Percentiles rank a stretch among this genome's conserved stretches.
Conservation (phyloP, 2,329 filamentous ascomycete genomes). For the Calonectria henricotiae region DNA sequence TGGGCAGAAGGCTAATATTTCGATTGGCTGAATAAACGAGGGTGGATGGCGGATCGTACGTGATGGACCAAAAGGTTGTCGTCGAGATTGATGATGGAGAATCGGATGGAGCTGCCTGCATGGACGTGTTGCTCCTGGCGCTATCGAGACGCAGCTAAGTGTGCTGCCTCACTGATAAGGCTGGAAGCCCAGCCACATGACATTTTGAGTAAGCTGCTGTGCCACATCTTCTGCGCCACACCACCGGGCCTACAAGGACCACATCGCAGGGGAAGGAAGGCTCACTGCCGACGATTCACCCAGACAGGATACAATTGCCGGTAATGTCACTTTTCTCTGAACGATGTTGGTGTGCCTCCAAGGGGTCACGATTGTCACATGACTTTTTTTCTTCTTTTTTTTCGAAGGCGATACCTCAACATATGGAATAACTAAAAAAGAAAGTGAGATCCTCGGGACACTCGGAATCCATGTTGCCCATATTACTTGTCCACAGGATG, state of each 20-base stretch:
- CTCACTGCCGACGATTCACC: not conserved
- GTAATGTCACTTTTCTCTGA: not conserved
- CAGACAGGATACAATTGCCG: not conserved
- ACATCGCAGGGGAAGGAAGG: not conserved
- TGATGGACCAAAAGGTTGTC: slow-evolving; percentile 28
- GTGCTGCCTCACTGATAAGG: slow-evolving; percentile 53
- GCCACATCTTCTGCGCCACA: slow-evolving; percentile 41
- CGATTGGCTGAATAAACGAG: slow-evolving; percentile 2
- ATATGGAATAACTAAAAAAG: not conserved
- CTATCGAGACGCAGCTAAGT: slow-evolving; percentile 38
- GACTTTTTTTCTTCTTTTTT: not conserved
- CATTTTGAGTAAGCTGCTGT: not conserved
- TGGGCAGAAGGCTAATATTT: slow-evolving; percentile 55
- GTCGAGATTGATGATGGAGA: slow-evolving; percentile 45
- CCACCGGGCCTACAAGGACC: slow-evolving; percentile 24
- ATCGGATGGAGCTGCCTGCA: slow-evolving; percentile 45
- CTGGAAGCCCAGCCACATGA: slow-evolving; percentile 42
- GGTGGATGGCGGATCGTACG: slow-evolving; percentile 21
- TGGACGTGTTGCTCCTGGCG: slow-evolving; percentile 45
- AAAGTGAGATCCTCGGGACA: not conserved
- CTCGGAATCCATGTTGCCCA: not conserved
- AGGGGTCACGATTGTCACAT: not conserved
- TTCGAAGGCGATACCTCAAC: not conserved
- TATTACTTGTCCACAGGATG: not conserved
- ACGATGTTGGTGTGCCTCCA: not conserved